A percentile compares a stretch with the other conserved stretches of the same genome.
Conservation (phyloP, 2,329 filamentous ascomycete species). For the Aspergillus puulaauensis region DNA sequence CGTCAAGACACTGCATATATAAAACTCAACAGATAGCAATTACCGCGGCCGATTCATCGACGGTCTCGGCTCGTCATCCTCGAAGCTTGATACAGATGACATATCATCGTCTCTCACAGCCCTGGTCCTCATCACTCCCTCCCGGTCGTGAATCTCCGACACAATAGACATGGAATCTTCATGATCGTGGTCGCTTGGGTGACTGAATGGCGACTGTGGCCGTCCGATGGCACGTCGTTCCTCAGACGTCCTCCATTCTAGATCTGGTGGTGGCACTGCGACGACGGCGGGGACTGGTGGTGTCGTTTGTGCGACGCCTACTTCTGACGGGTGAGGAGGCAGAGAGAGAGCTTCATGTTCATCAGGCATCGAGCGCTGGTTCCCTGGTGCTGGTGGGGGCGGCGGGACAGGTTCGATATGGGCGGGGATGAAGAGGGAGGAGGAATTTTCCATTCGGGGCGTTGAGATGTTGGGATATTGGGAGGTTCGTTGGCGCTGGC, state of each 20-base stretch:
- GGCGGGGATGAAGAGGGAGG: slow-evolving; percentile 6
- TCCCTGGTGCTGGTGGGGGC: background rate
- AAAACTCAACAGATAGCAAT: background rate
- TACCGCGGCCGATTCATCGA: background rate
- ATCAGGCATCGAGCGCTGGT: background rate
- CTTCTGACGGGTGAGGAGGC: background rate
- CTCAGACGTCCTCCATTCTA: slow-evolving; percentile 7
- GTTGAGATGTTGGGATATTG: background rate
- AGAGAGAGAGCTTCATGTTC: background rate
- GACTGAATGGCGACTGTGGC: slow-evolving; percentile 24
- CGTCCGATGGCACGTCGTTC: background rate
- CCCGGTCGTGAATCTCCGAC: slow-evolving; percentile 19
- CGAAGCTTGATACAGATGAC: slow-evolving; percentile 34
- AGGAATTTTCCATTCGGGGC: slow-evolving; percentile 1
- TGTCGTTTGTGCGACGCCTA: background rate
- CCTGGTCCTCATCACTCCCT: slow-evolving; percentile 3
- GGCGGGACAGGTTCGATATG: background rate
- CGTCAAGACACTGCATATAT: no score
- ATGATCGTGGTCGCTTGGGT: slow-evolving; percentile 15
- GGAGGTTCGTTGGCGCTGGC: slow-evolving; percentile 17
- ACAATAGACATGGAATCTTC: slow-evolving; percentile 24
- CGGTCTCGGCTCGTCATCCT: slow-evolving; percentile 18
- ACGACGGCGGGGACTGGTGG: background rate
- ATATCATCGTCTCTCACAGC: slow-evolving; percentile 27
- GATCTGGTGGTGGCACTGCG: background rate